phyloP scores from a whole-genome alignment of 495 filamentous ascomycete species.

The Aspergillus conjunctus region DNA sequence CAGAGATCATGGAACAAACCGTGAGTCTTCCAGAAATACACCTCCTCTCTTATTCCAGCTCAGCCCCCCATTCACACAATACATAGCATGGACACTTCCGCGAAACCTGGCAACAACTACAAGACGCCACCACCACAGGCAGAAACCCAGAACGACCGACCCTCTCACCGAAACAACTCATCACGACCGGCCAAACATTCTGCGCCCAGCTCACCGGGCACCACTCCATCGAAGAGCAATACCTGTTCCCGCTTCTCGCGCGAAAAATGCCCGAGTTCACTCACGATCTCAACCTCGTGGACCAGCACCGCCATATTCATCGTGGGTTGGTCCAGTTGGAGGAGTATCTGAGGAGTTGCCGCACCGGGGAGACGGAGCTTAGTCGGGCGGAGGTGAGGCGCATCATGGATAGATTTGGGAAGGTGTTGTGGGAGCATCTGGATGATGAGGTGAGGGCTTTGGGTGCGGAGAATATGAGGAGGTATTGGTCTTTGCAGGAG shows the following conservation, averaged over 20 bases:
- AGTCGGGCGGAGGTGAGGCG: constrained; percentile 66
- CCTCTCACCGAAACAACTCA: constrained; percentile 50
- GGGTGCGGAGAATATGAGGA: constrained; percentile 82
- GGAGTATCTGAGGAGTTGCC: constrained; percentile 66
- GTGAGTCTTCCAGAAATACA: constrained; percentile 40
- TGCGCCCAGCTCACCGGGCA: constrained; percentile 69
- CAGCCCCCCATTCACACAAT: background rate
- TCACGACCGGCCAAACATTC: constrained; percentile 63
- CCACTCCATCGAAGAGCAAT: constrained; percentile 81
- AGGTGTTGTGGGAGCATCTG: constrained; percentile 70
- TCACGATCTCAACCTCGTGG: constrained; percentile 54
- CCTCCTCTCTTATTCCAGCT: background rate
- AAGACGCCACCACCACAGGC: constrained; percentile 45
- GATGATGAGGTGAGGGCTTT: constrained; percentile 71
- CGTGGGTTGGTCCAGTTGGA: constrained; percentile 71
- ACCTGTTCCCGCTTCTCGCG: constrained; percentile 60
- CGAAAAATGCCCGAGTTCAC: constrained; percentile 79
- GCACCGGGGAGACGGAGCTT: constrained; percentile 64
- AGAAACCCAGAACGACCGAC: background rate
- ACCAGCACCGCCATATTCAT: constrained; percentile 81
- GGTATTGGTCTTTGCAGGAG: constrained; percentile 61
- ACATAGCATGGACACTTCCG: constrained; percentile 76
- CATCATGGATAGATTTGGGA: constrained; percentile 66
- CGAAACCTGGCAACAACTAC: constrained; percentile 67
- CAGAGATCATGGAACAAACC: constrained; percentile 77